Evolutionary conservation across 129 eudicot species (phyloP), one percentile per base, ranked within the genome.

Genomic region (Ambrosia trifida): DNA sequence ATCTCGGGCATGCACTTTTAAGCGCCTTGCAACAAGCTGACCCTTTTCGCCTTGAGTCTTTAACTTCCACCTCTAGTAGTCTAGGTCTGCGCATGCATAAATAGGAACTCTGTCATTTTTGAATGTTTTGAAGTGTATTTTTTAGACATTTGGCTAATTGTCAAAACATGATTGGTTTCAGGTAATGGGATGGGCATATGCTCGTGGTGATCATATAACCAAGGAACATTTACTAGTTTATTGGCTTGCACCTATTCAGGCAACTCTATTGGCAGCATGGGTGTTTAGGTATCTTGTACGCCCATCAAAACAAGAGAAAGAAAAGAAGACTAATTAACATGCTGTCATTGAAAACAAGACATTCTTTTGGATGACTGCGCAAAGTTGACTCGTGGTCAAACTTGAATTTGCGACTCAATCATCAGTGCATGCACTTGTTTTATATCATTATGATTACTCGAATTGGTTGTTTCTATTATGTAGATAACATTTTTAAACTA

Each of bases 181-280:
- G 97, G 95, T 91, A 68, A 86, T 86, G 96, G 97, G 97, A 49
- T 91, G 97, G 97, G 96, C 97, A 49, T 91, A 83, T 84, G 97
- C 97, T 60, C 84, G 83, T 4, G 90, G 96, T n/a, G 92, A 86
- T 66, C 90, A 91, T 74, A 77, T 88, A 74, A 85, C 90, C 47
- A 86, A 80, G 80, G 88, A 91, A 84, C 97, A 91, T 72, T 60
- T 88, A 64, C 69, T 85, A 31, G 97, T 91, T 35, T 91, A 91
- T 54, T 91, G 97, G 96, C 85, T 91, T 68, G 97, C 96, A 6
- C 97, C 97, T 13, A 49, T 91, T 1, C 78, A 80, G 54, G 97
- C 84, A 16, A 88, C 96, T 60, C 77, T 91, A 32, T 70, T 83
- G 45, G 97, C 96, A 1, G 93, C 83, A 45, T 91, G 93, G 93